Conservation (phyloP, 495 filamentous ascomycete genomes). For the Neohortaea acidophila region DNA sequence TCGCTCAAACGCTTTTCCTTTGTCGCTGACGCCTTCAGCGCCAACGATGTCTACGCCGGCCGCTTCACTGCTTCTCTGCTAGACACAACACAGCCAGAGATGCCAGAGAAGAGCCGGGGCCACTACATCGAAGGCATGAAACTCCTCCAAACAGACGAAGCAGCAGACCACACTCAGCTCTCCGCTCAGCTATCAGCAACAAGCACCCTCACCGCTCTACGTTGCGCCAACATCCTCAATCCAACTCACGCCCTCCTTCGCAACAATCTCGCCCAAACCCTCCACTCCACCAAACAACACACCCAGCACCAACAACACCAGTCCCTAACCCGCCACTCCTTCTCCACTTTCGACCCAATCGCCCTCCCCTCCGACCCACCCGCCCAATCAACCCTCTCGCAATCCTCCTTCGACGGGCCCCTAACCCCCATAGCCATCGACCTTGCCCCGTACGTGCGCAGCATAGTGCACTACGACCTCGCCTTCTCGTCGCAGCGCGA, state of each 20-base stretch:
- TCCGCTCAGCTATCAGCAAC: conserved; percentile 14
- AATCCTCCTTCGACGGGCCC: conserved; percentile 59
- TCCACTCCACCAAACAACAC: neutral
- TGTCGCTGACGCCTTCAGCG: conserved; percentile 20
- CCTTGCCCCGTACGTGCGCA: conserved; percentile 68
- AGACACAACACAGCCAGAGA: conserved; percentile 46
- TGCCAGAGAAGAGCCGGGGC: conserved; percentile 41
- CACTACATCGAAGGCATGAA: conserved; percentile 50
- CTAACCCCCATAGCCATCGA: conserved; percentile 50
- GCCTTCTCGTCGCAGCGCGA: conserved; percentile 50
- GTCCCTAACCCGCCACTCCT: conserved; percentile 26
- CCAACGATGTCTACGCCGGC: conserved; percentile 23
- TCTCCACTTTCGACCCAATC: conserved; percentile 42
- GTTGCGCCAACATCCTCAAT: conserved; percentile 9
- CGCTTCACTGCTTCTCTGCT: conserved; percentile 17
- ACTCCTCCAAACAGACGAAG: conserved; percentile 40
- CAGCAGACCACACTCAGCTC: conserved; percentile 30
- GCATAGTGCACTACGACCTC: conserved; percentile 62
- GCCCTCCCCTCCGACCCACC: conserved; percentile 29
- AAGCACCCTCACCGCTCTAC: conserved; percentile 18
- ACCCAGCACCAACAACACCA: neutral
- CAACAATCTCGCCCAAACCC: neutral
- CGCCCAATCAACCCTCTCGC: conserved; percentile 23
- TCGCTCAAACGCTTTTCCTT: conserved; percentile 7
- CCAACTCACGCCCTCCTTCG: conserved; percentile 13